These are phyloP conservation scores for Pseudogymnoascus sp. DNA, from an alignment of 2,329 filamentous ascomycete genomes.

Conservation along the genomic window DNA sequence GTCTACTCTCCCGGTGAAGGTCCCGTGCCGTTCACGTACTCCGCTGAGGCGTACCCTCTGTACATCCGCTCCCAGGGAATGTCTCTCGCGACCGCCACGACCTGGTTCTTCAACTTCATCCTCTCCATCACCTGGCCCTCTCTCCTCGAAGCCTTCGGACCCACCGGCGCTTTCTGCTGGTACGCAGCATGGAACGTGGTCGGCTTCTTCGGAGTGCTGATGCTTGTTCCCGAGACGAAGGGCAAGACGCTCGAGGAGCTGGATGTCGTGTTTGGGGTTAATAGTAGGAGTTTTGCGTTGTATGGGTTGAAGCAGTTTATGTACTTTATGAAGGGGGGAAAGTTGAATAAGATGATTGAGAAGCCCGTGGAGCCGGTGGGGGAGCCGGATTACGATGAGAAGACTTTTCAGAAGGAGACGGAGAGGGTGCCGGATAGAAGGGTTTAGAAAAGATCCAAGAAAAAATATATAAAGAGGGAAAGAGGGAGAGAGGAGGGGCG, in stretches of 20 bases:
- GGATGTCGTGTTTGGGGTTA: slow-evolving; percentile 40
- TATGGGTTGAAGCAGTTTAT: slow-evolving; percentile 17
- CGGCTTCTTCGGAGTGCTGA: slow-evolving; percentile 48
- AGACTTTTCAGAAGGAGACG: background rate
- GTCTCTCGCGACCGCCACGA: slow-evolving; percentile 48
- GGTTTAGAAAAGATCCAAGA: background rate
- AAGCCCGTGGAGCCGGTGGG: background rate
- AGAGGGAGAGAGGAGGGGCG: background rate
- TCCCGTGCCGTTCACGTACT: slow-evolving; percentile 54
- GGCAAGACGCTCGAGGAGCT: slow-evolving; percentile 29
- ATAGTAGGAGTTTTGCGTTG: slow-evolving; percentile 14
- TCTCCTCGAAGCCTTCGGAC: background rate
- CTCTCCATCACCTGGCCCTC: slow-evolving; percentile 17
- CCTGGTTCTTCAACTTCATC: slow-evolving; percentile 27
- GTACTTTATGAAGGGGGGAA: slow-evolving; percentile 15
- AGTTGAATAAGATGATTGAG: background rate
- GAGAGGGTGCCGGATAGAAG: background rate
- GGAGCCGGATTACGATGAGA: background rate
- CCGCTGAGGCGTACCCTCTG: slow-evolving; percentile 55
- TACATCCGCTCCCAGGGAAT: slow-evolving; percentile 56
- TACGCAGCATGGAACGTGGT: slow-evolving; percentile 35
- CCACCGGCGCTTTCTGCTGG: background rate
- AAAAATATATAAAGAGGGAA: too few relatives aligned
- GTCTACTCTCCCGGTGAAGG: slow-evolving; percentile 54
- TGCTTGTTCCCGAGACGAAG: slow-evolving; percentile 52